Conservation (phyloP, 495 filamentous ascomycete genomes). For the Hypoxylon lienhwacheense region DNA sequence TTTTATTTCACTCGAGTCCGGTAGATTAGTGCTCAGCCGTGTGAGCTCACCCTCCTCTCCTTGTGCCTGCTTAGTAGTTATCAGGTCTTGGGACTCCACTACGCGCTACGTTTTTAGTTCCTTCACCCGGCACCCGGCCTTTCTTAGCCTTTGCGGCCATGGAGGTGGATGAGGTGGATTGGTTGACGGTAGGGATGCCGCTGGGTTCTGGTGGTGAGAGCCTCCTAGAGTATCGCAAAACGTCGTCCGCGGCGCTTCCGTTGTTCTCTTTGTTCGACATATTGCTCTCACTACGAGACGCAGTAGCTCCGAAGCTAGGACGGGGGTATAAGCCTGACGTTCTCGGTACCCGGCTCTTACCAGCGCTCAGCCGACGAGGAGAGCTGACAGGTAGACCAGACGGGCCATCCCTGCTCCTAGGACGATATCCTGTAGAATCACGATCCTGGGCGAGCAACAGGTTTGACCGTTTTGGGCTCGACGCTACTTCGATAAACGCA, state of each 20-base stretch:
- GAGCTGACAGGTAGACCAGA: slow-evolving; percentile 39
- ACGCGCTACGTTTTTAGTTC: slow-evolving; percentile 32
- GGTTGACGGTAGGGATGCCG: background rate
- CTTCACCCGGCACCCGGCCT: slow-evolving; percentile 34
- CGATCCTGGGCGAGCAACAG: slow-evolving; percentile 46
- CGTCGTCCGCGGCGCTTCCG: slow-evolving; percentile 1
- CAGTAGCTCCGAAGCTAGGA: slow-evolving; percentile 24
- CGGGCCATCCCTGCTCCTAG: slow-evolving; percentile 50
- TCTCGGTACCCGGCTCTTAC: slow-evolving; percentile 44
- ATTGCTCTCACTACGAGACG: slow-evolving; percentile 36
- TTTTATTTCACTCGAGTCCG: background rate
- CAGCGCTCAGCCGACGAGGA: slow-evolving; percentile 46
- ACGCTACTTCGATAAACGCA: slow-evolving; percentile 50
- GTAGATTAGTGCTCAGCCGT: background rate
- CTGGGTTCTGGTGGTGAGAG: slow-evolving; percentile 8
- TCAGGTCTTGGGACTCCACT: slow-evolving; percentile 23
- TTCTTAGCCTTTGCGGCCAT: slow-evolving; percentile 25
- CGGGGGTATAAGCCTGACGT: slow-evolving; percentile 40
- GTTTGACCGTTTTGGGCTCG: slow-evolving; percentile 48
- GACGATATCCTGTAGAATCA: slow-evolving; percentile 45
- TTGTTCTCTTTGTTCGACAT: slow-evolving; percentile 41
- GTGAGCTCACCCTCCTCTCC: background rate
- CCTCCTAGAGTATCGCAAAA: slow-evolving; percentile 18
- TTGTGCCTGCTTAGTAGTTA: background rate
- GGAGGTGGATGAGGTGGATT: slow-evolving; percentile 6